These are phyloP conservation scores for Tetracladium marchalianum DNA, from an alignment of 495 filamentous ascomycete species.

Conservation along the genomic window DNA sequence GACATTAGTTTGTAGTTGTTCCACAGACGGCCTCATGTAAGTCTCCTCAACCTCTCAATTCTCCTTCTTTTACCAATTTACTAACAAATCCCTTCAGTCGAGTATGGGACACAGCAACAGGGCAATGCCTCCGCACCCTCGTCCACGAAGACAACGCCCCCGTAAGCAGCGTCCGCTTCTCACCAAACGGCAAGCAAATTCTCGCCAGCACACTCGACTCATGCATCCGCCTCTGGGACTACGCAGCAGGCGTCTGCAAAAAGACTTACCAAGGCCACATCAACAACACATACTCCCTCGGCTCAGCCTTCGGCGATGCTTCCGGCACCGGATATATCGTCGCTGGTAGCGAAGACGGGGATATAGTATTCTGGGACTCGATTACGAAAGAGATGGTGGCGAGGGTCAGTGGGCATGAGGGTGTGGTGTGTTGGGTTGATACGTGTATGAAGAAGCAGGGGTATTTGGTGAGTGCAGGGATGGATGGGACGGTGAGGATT, in stretches of 20 bases:
- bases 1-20: slow-evolving; percentile 81
- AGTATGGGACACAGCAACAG: slow-evolving; percentile 92
- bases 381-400: slow-evolving; percentile 74
- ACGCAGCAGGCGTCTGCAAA: slow-evolving; percentile 74
- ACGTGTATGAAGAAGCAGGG: slow-evolving; percentile 33
- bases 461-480: slow-evolving; percentile 49
- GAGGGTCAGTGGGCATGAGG: slow-evolving; percentile 58
- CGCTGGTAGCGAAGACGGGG: slow-evolving; percentile 79
- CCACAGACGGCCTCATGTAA: slow-evolving; percentile 78
- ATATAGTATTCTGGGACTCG: slow-evolving; percentile 84
- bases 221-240: slow-evolving; percentile 88
- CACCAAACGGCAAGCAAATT: slow-evolving; percentile 86
- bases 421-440: slow-evolving; percentile 80
- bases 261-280: slow-evolving; percentile 96
- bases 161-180: slow-evolving; percentile 83
- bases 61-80: not conserved
- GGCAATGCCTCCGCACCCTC: slow-evolving; percentile 87
- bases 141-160: slow-evolving; percentile 95
- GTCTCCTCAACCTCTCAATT: slow-evolving; percentile 16
- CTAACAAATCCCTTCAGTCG: slow-evolving; percentile 32
- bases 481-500: slow-evolving; percentile 54
- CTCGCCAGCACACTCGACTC: slow-evolving; percentile 87
- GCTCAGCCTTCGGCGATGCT: slow-evolving; percentile 69
- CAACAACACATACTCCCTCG: slow-evolving; percentile 75
- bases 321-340: slow-evolving; percentile 53